Evolutionary conservation across 768 basidiomycete species (phyloP).

Genomic region (Aureoboletus auriporus): DNA sequence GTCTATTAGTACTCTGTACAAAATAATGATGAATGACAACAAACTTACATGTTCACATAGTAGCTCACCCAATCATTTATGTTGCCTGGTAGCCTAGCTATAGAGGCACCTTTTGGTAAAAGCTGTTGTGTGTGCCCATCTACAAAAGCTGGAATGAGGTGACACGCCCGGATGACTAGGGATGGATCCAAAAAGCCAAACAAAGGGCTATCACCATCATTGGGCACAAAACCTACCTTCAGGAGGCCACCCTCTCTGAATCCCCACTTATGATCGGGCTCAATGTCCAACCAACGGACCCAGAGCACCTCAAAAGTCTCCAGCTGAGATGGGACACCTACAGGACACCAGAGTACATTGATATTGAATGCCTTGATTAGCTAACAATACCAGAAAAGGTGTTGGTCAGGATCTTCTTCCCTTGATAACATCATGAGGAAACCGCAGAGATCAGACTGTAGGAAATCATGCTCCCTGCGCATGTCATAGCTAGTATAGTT

Average conservation of each 20-base stretch:
- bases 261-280: background rate
- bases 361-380: background rate
- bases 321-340: background rate
- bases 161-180: background rate
- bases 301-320: background rate
- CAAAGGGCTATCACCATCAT: background rate
- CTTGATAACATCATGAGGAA: slow-evolving; percentile 1
- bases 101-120: background rate
- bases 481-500: slow-evolving; percentile 7
- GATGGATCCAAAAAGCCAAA: slow-evolving; percentile 1
- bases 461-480: background rate
- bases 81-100: background rate
- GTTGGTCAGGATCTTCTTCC: background rate
- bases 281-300: slow-evolving; percentile 1
- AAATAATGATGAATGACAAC: background rate
- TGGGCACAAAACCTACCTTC: background rate
- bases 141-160: background rate
- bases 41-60: slow-evolving; percentile 2
- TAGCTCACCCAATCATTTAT: background rate
- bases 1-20: background rate
- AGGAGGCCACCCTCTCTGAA: background rate
- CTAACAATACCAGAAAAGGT: slow-evolving; percentile 3
- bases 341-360: background rate
- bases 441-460: background rate
- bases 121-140: background rate